Percentiles rank a stretch among this genome's conserved stretches.
These are phyloP conservation scores for Xylariaceae sp. DNA, from an alignment of 2,329 filamentous ascomycete genomes.

Conservation along the genomic window DNA sequence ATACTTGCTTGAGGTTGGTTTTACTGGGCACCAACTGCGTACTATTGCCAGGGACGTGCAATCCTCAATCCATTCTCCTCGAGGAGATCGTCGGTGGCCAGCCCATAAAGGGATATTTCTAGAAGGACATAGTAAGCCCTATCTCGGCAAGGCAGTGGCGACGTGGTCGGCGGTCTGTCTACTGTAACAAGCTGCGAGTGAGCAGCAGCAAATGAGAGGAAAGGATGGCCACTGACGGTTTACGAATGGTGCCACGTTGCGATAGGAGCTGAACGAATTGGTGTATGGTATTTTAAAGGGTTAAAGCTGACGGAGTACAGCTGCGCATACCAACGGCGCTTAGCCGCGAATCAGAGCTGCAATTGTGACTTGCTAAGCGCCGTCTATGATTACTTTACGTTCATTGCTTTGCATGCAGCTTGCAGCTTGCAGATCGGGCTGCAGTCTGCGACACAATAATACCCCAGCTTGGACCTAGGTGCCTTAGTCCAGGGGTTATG, in stretches of 20 bases:
- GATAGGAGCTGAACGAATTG: no score
- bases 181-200: no score
- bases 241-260: conserved; percentile 20
- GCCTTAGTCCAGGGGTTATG: no score
- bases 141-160: conserved; percentile 2
- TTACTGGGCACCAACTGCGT: no score
- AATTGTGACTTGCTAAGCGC: conserved; percentile 17
- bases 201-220: conserved; percentile 14
- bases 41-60: no score
- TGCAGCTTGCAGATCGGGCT: conserved; percentile 25
- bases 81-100: conserved; percentile 5
- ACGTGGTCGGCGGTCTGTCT: conserved; percentile 17
- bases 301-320: no score
- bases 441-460: conserved; percentile 23
- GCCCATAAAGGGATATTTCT: background rate
- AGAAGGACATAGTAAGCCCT: conserved; percentile 5
- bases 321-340: conserved; percentile 17
- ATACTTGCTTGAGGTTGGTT: no score
- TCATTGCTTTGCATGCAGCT: background rate
- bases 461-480: background rate
- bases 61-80: background rate
- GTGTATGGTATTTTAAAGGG: no score
- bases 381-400: conserved; percentile 17
- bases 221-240: conserved; percentile 5
- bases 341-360: conserved; percentile 24